Evolutionary conservation across 1,139 yeast species (phyloP).

Genomic region (Kodamaea sp.): DNA sequence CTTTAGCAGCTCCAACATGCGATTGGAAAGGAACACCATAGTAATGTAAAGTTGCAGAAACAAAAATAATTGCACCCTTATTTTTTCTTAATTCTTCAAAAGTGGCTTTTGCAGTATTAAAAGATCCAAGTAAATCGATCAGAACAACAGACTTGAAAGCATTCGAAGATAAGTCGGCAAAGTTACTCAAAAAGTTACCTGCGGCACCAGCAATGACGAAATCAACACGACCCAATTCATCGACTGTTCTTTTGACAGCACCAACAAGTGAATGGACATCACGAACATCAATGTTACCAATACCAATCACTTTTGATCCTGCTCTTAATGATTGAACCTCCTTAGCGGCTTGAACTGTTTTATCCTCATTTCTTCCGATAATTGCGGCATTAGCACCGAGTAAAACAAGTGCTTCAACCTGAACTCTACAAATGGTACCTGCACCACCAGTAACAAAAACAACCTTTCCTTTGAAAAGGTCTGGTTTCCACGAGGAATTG

Average conservation of each 20-base stretch:
- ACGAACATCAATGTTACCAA: constrained; percentile 75
- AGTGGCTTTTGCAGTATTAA: constrained; percentile 80
- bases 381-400: constrained; percentile 87
- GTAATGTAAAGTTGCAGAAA: constrained; percentile 84
- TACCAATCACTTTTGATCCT: constrained; percentile 63
- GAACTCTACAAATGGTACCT: constrained; percentile 86
- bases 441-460: constrained; percentile 94
- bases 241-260: constrained; percentile 66
- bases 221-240: constrained; percentile 69
- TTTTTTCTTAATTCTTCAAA: constrained; percentile 59
- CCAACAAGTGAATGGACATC: constrained; percentile 49
- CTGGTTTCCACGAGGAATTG: constrained; percentile 47
- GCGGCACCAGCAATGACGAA: constrained; percentile 94
- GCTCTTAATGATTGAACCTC: constrained; percentile 56
- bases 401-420: constrained; percentile 73
- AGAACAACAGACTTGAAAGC: constrained; percentile 84
- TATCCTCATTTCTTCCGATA: constrained; percentile 67
- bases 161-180: constrained; percentile 71
- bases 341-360: constrained; percentile 63
- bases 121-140: constrained; percentile 83
- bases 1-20: constrained; percentile 92
- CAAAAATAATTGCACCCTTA: constrained; percentile 72
- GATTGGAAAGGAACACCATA: constrained; percentile 81
- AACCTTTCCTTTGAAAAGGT: constrained; percentile 74
- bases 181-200: constrained; percentile 82